Evolutionary conservation across 108 stramenopile genomes (phyloP).

Genomic region (Poteriospumella lacustris): DNA sequence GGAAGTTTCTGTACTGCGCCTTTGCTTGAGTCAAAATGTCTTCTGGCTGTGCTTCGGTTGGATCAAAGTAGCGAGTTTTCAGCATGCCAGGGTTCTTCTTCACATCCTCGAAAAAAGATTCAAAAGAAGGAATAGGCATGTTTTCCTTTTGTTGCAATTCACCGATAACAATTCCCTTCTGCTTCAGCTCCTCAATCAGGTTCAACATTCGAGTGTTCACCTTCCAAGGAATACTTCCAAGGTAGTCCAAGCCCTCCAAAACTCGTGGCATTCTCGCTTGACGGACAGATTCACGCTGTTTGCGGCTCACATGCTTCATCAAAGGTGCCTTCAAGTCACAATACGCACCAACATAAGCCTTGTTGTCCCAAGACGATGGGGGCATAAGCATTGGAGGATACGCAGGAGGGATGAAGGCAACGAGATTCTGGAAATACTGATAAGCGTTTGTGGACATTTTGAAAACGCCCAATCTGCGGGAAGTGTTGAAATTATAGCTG

Average conservation of each 20-base stretch:
- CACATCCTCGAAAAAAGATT: slow-evolving; percentile 22
- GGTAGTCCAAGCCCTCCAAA: slow-evolving; percentile 73
- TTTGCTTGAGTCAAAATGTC: no score
- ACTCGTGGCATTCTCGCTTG: slow-evolving; percentile 60
- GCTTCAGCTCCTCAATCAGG: slow-evolving; percentile 67
- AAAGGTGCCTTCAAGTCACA: slow-evolving; percentile 62
- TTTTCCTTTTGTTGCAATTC: slow-evolving; percentile 61
- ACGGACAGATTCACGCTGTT: slow-evolving; percentile 62
- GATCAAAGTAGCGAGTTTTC: no score
- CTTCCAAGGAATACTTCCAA: slow-evolving; percentile 74
- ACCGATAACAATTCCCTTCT: slow-evolving; percentile 64
- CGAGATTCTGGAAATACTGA: no score
- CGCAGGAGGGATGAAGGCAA: slow-evolving; percentile 37
- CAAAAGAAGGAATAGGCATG: neutral
- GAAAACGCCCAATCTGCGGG: neutral
- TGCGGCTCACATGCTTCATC: slow-evolving; percentile 62
- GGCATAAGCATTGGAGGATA: slow-evolving; percentile 86
- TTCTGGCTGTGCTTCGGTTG: no score
- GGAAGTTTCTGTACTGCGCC: no score
- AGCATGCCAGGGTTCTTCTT: neutral
- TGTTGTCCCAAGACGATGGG: slow-evolving; percentile 70
- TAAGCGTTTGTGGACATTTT: neutral
- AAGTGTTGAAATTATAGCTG: slow-evolving; percentile 20
- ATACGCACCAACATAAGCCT: slow-evolving; percentile 67
- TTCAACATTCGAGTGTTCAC: slow-evolving; percentile 72